These are phyloP conservation scores for Collybiopsis confluens DNA, from an alignment of 768 basidiomycete species.

Conservation along the genomic window DNA sequence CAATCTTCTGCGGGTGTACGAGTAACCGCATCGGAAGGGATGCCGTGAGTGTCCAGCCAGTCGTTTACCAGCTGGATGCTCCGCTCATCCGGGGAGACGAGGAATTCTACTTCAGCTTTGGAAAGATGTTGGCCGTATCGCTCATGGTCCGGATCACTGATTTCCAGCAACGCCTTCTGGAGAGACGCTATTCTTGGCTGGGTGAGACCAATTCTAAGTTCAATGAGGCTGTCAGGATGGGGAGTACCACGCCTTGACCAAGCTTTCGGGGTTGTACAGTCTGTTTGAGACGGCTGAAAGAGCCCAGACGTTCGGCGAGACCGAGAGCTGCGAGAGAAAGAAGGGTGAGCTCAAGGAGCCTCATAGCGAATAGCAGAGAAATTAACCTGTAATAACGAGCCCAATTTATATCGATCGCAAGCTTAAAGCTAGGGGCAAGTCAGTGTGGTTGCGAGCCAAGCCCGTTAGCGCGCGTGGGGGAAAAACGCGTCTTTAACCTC, in stretches of 20 bases:
- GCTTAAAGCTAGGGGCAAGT: too few species aligned
- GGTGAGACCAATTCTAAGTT: slow-evolving; percentile 33
- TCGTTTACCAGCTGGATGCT: slow-evolving; percentile 33
- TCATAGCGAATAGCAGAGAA: background rate
- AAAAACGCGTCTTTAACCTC: background rate
- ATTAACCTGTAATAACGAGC: too few species aligned
- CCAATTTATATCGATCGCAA: too few species aligned
- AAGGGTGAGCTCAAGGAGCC: background rate
- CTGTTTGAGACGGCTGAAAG: slow-evolving; percentile 1
- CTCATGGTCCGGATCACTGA: slow-evolving; percentile 26
- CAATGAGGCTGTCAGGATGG: slow-evolving; percentile 21
- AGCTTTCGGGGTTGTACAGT: slow-evolving; percentile 18
- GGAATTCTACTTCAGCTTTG: slow-evolving; percentile 38
- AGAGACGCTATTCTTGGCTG: slow-evolving; percentile 26
- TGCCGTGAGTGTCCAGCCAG: slow-evolving; percentile 42
- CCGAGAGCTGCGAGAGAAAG: background rate
- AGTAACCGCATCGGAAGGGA: slow-evolving; percentile 20
- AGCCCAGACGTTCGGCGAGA: background rate
- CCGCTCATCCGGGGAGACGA: slow-evolving; percentile 37
- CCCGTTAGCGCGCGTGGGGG: background rate
- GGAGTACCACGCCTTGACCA: slow-evolving; percentile 29
- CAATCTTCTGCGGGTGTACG: slow-evolving; percentile 69
- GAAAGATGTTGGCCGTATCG: slow-evolving; percentile 33
- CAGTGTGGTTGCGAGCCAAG: too few species aligned
- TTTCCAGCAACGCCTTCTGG: slow-evolving; percentile 28